Base-by-base conservation (phyloP, 2,329 filamentous ascomycete genomes). In the Tolypocladium pustulatum region DNA sequence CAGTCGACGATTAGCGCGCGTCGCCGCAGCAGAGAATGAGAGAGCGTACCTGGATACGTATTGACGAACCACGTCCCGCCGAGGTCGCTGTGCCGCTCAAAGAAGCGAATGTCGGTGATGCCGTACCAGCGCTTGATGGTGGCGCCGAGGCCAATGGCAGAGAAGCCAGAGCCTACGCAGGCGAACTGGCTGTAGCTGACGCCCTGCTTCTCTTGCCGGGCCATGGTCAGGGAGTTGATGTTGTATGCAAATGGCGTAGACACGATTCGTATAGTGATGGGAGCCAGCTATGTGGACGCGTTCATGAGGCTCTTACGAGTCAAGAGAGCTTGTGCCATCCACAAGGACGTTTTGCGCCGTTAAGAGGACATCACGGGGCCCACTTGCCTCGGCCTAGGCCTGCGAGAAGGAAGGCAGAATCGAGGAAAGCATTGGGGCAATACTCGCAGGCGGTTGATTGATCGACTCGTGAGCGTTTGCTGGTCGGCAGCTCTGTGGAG, bases 51-150 rank as follows among this genome's bases (percentile, higher is more conserved):
- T 12, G 81, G 84, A 68, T 88, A 88, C 37, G 76, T 73, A 66
- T 87, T 88, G 52, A 78, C 78, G 69, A 77, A 78, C 85, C 85
- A 88, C 1, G 84, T 87, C 9, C 85, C 85, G 37, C 85, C 85
- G 51, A 86, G 74, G 3, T 78, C 77, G 4, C 74, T 71, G 61
- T 83, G 74, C 15, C 80, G 75, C 30, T 88, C 85, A 60, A 86
- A 87, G 65, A 88, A 77, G 34, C 75, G 73, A 63, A 87, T 78
- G 60, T 86, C 82, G 61, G 79, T 78, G 57, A 83, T 83, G 36
- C 76, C 78, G 49, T 86, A 76, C 68, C 78, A 78, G 22, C 81
- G 72, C 64, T 83, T 81, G 56, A 88, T 68, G 30, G 80, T 79
- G 49, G 81, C 83, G 9, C 80, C 84, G 65, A 86, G 78, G 3